phyloP scores from a whole-genome alignment of 441 rosid species.

The Erysimum pusillum region DNA sequence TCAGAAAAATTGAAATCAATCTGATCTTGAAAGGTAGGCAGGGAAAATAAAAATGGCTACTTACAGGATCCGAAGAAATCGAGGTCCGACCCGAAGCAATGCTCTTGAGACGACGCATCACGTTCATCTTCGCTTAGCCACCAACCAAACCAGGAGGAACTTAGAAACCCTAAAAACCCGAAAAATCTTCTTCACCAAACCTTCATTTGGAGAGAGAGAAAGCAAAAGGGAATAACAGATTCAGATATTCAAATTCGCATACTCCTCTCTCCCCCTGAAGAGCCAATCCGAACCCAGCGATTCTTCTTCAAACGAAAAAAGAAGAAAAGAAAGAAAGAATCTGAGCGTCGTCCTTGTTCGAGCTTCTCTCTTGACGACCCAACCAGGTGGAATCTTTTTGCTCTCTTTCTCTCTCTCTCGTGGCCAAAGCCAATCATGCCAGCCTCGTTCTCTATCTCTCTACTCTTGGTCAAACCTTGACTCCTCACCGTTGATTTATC shows the following conservation, averaged over 20 bases:
- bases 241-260: conserved; percentile 41
- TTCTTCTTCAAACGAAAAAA: conserved; percentile 27
- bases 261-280: conserved; percentile 6
- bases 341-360: conserved; percentile 20
- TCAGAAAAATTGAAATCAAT: conserved; percentile 32
- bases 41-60: conserved; percentile 15
- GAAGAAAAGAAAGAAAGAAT: neutral
- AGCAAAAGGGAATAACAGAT: conserved; percentile 10
- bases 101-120: conserved; percentile 65
- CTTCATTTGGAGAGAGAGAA: conserved; percentile 41
- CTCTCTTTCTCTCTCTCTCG: conserved; percentile 26
- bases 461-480: conserved; percentile 48
- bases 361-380: conserved; percentile 35
- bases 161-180: conserved; percentile 43
- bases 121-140: conserved; percentile 45
- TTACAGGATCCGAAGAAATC: conserved; percentile 85
- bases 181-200: conserved; percentile 32
- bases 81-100: conserved; percentile 74
- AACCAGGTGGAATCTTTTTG: conserved; percentile 50
- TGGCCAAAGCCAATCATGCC: conserved; percentile 50
- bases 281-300: conserved; percentile 21
- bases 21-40: neutral
- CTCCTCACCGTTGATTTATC: conserved; percentile 48
- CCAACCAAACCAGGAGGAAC: conserved; percentile 23
- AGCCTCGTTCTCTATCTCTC: conserved; percentile 47